phyloP scores from a whole-genome alignment of 1,284 basidiomycete genomes.

The Agaricales sp. region DNA sequence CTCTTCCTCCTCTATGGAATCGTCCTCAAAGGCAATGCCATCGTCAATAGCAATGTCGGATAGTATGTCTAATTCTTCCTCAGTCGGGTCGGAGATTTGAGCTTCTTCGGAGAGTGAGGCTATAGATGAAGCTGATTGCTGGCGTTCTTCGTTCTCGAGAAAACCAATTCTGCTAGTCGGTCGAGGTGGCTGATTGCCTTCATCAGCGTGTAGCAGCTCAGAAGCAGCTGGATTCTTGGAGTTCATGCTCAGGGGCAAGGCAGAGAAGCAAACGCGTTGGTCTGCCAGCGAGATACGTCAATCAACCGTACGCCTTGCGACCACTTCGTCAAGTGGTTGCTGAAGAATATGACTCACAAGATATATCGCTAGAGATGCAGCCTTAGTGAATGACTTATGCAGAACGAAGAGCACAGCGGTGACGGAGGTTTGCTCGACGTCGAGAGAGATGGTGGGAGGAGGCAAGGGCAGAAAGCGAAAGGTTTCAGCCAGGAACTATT shows the following conservation, averaged over 20 bases:
- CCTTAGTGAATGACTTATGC: no score
- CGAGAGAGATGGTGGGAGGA: not conserved
- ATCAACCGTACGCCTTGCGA: not conserved
- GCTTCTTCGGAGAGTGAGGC: not conserved
- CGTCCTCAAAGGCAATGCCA: not conserved
- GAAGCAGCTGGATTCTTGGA: not conserved
- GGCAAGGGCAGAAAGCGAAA: not conserved
- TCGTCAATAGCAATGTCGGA: not conserved
- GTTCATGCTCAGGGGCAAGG: not conserved
- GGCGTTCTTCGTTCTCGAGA: not conserved
- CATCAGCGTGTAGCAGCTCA: not conserved
- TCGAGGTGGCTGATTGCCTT: not conserved
- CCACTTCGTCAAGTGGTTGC: not conserved
- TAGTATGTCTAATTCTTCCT: not conserved
- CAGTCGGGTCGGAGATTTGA: not conserved
- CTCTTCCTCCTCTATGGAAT: not conserved
- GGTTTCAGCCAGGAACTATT: not conserved
- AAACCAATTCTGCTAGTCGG: slow-evolving; percentile 1
- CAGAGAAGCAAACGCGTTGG: not conserved
- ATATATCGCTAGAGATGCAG: no score
- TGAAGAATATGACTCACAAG: not conserved
- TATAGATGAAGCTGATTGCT: not conserved
- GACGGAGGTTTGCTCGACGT: not conserved
- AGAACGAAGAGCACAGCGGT: not conserved
- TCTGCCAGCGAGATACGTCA: not conserved